phyloP scores from a whole-genome alignment of 495 filamentous ascomycete species.

The Xylaria scruposa region DNA sequence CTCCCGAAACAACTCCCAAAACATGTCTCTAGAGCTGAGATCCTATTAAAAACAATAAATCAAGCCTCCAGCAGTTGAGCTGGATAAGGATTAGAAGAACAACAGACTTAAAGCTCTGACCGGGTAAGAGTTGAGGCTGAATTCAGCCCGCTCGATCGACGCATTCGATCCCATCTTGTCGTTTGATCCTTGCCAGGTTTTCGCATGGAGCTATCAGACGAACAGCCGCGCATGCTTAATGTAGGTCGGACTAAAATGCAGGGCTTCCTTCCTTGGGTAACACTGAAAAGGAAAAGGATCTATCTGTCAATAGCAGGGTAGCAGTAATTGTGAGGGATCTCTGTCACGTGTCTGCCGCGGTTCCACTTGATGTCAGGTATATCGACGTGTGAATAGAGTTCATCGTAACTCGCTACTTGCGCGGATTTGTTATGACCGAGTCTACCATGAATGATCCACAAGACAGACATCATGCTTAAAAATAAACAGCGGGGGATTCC shows the following conservation, averaged over 20 bases:
- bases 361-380: background rate
- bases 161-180: background rate
- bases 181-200: background rate
- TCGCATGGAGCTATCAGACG: background rate
- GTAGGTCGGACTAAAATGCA: background rate
- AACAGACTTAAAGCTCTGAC: background rate
- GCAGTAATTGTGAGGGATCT: background rate
- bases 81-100: constrained; percentile 72
- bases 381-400: background rate
- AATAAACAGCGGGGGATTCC: background rate
- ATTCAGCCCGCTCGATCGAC: constrained; percentile 15
- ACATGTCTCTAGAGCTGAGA: too few species aligned
- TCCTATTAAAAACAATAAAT: too few species aligned
- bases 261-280: background rate
- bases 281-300: background rate
- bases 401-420: background rate
- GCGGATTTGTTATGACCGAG: background rate
- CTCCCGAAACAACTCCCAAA: too few species aligned
- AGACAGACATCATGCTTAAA: constrained; percentile 6
- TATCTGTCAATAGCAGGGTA: background rate
- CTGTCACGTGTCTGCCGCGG: background rate
- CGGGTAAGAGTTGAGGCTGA: constrained; percentile 16
- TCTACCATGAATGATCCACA: constrained; percentile 1
- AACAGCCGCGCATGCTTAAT: background rate
- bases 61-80: too few species aligned